Percentiles rank a stretch among this genome's conserved stretches.
Conservation (phyloP, 441 rosid species). For the Adansonia rubrostipa region DNA sequence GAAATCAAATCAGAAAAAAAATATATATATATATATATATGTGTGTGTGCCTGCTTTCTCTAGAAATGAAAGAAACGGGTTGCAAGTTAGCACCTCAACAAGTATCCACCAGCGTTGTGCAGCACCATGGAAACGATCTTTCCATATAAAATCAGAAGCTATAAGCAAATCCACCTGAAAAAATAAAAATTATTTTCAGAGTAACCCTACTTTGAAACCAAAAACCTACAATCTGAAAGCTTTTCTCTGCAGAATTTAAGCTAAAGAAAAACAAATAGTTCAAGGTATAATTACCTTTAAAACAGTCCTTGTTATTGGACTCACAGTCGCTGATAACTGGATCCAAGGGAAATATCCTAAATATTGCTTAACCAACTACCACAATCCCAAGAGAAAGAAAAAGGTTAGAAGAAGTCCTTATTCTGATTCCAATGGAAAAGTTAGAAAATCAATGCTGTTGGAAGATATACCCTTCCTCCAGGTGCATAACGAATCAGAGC, state of each 20-base stretch:
- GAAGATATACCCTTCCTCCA: conserved; percentile 83
- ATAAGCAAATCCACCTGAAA: conserved; percentile 85
- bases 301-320: conserved; percentile 99
- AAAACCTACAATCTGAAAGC: conserved; percentile 25
- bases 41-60: neutral
- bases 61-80: conserved; percentile 21
- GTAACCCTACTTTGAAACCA: conserved; percentile 15
- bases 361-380: conserved; percentile 89
- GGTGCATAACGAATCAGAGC: conserved; percentile 92
- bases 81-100: conserved; percentile 67
- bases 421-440: conserved; percentile 26
- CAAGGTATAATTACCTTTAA: conserved; percentile 67
- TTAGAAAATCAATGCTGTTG: conserved; percentile 15
- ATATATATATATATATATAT: too few relatives aligned
- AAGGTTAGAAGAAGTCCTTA: conserved; percentile 24
- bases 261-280: conserved; percentile 19
- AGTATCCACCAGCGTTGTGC: conserved; percentile 99
- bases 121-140: conserved; percentile 95
- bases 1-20: neutral
- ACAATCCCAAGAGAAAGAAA: conserved; percentile 33
- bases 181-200: conserved; percentile 30
- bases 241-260: conserved; percentile 22
- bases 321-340: conserved; percentile 84
- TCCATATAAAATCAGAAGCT: conserved; percentile 89
- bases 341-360: conserved; percentile 87